These are phyloP conservation scores for Scheffersomyces insectosa DNA, from an alignment of 1,139 yeast genomes.

Conservation along the genomic window DNA sequence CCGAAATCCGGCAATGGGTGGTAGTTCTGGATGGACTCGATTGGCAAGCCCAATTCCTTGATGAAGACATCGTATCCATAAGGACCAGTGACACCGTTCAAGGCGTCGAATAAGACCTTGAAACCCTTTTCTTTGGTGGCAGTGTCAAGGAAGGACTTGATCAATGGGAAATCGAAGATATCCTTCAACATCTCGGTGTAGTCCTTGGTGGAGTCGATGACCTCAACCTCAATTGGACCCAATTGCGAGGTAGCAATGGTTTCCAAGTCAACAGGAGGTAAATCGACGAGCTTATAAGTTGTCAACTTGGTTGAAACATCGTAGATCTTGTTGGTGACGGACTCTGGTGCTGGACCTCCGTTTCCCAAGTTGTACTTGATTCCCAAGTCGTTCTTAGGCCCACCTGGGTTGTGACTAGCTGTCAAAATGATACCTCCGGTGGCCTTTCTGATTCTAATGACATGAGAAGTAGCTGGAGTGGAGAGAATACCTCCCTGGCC, in stretches of 20 bases:
- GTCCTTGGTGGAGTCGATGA: conserved; percentile 79
- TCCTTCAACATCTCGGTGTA: conserved; percentile 78
- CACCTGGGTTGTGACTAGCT: conserved; percentile 99
- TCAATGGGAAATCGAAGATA: conserved; percentile 85
- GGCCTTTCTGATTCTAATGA: conserved; percentile 64
- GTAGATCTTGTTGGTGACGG: conserved; percentile 84
- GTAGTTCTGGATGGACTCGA: conserved; percentile 71
- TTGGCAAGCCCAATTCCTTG: conserved; percentile 79
- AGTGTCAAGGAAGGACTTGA: conserved; percentile 63
- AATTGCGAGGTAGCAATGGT: conserved; percentile 56
- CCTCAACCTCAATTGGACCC: conserved; percentile 48
- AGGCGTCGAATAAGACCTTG: conserved; percentile 80
- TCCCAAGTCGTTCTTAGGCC: conserved; percentile 89
- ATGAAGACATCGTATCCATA: conserved; percentile 85
- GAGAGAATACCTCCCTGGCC: conserved; percentile 89
- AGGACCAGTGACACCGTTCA: conserved; percentile 97
- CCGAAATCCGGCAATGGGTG: conserved; percentile 88
- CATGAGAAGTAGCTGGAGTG: conserved; percentile 94
- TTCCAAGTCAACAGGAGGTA: conserved; percentile 62
- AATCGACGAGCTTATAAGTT: conserved; percentile 56
- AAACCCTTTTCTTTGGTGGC: conserved; percentile 52
- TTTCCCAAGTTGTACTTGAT: conserved; percentile 93
- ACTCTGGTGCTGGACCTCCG: conserved; percentile 99
- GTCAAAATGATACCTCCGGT: conserved; percentile 97
- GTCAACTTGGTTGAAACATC: conserved; percentile 63